phyloP scores from a whole-genome alignment of 495 filamentous ascomycete genomes.

The Aspergillus sclerotiicarbonarius region DNA sequence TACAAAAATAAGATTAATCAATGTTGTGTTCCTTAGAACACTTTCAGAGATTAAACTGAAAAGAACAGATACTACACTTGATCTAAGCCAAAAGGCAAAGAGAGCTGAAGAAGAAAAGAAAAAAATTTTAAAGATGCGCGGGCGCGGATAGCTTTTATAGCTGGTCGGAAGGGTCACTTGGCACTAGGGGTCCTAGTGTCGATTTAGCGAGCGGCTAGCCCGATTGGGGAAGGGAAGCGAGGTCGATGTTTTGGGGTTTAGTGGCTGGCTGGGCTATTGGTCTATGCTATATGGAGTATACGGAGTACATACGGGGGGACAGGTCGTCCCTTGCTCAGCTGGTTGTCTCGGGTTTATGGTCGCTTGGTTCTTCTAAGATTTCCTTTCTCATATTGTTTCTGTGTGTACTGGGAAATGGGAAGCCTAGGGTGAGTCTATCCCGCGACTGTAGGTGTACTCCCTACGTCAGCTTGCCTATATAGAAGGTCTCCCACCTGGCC shows the following conservation, averaged over 20 bases:
- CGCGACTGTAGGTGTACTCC: no score
- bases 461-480: no score
- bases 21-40: constrained; percentile 67
- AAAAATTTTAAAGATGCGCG: constrained; percentile 23
- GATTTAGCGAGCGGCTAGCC: constrained; percentile 11
- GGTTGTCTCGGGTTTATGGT: no score
- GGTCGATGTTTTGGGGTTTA: background rate
- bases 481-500: no score
- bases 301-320: no score
- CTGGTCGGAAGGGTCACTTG: background rate
- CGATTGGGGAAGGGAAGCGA: background rate
- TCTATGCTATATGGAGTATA: background rate
- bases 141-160: constrained; percentile 14
- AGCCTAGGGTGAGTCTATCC: no score
- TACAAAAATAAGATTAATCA: constrained; percentile 86
- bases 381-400: no score
- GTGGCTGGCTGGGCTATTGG: background rate
- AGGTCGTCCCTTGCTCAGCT: no score
- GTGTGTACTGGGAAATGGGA: no score
- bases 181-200: constrained; percentile 12
- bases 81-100: constrained; percentile 70
- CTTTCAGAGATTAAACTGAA: constrained; percentile 89
- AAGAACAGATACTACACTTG: constrained; percentile 99
- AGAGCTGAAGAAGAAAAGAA: constrained; percentile 55
- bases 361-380: no score